A percentile compares a stretch with the other conserved stretches of the same genome.
Conservation (phyloP, 805 yeast genomes). For the Candida nanaspora region DNA sequence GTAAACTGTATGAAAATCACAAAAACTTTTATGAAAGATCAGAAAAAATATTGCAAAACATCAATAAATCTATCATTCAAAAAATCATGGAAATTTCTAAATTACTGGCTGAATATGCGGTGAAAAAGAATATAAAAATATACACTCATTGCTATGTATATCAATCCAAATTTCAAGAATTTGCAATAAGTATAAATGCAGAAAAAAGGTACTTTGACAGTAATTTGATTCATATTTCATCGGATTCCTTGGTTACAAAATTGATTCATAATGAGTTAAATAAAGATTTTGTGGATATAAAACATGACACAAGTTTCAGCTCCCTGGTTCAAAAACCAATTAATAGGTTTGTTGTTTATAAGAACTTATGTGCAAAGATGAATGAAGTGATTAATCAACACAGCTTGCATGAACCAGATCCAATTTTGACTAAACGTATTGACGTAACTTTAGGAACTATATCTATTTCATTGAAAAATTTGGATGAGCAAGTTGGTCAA, state of each 20-base stretch:
- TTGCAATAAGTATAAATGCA: constrained; percentile 3
- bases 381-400: constrained; percentile 29
- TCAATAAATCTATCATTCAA: not conserved
- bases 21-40: not conserved
- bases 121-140: no score
- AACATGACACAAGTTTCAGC: constrained; percentile 42
- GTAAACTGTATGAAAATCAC: not conserved
- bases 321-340: constrained; percentile 51
- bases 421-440: no score
- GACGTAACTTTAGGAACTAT: no score
- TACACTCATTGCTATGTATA: constrained; percentile 1
- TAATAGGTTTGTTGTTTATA: constrained; percentile 41
- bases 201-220: not conserved
- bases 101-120: not conserved
- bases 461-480: no score
- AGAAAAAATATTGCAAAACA: not conserved
- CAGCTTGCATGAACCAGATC: no score
- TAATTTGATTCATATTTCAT: not conserved
- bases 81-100: not conserved
- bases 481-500: no score
- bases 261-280: constrained; percentile 14
- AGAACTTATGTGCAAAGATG: constrained; percentile 31
- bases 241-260: not conserved
- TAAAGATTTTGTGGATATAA: constrained; percentile 12
- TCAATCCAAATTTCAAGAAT: constrained; percentile 14